Percentiles rank a stretch among this genome's conserved stretches.
Conservation (phyloP, 148 eudicot genomes). For the Silene latifolia region DNA sequence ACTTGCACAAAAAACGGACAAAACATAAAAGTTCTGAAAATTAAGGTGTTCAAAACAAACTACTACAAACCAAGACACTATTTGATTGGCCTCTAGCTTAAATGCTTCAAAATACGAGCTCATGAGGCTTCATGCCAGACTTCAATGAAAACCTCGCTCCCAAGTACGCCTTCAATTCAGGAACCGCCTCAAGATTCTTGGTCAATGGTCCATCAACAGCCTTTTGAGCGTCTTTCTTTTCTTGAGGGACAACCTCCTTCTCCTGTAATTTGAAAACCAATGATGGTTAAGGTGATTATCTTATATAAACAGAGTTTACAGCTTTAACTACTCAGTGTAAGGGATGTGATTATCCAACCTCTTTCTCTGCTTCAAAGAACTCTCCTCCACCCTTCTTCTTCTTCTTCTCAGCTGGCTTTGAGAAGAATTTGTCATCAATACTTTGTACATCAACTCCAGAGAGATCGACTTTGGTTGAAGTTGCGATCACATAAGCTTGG, state of each 20-base stretch:
- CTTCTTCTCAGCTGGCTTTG: constrained; percentile 55
- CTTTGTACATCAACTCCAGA: constrained; percentile 43
- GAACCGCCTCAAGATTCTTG: constrained; percentile 41
- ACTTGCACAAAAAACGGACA: neutral
- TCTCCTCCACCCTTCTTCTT: constrained; percentile 54
- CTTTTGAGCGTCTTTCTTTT: constrained; percentile 63
- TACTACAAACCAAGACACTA: neutral
- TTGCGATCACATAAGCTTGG: constrained; percentile 55
- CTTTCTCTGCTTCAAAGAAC: constrained; percentile 59
- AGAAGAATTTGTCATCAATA: constrained; percentile 58
- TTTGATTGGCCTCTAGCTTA: constrained; percentile 2
- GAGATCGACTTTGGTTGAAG: constrained; percentile 54
- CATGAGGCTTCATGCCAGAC: constrained; percentile 66
- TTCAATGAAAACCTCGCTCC: constrained; percentile 50
- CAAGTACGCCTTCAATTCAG: constrained; percentile 53
- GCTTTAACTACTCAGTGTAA: no score
- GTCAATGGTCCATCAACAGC: constrained; percentile 40
- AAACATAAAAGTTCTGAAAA: neutral
- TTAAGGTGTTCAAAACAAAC: neutral
- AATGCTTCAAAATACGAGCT: constrained; percentile 45
- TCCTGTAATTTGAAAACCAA: constrained; percentile 25
- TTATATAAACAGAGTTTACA: no score
- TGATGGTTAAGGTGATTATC: neutral
- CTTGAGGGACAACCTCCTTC: constrained; percentile 49
- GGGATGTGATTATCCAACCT: constrained; percentile 31